phyloP scores from a whole-genome alignment of 345 rosid species.

The Rhodamnia argentea region DNA sequence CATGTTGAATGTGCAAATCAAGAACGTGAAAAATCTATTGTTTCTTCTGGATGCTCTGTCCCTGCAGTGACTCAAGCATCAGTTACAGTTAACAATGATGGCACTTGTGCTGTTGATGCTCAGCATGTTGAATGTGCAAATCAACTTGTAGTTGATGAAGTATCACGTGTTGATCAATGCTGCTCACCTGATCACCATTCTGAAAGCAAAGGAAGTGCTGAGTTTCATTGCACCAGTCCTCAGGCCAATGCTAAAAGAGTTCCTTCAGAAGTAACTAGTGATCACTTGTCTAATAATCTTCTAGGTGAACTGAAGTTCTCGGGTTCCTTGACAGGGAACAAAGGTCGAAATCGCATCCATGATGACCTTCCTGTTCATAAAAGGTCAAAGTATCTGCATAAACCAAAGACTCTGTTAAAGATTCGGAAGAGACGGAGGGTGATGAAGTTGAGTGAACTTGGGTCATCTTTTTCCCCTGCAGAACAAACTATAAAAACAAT shows the following conservation, averaged over 20 bases:
- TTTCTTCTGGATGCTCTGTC: conserved; percentile 35
- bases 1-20: conserved; percentile 7
- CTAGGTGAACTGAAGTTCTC: conserved; percentile 50
- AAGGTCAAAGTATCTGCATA: conserved; percentile 5
- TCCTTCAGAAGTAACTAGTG: conserved; percentile 2
- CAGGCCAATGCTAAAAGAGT: conserved; percentile 3
- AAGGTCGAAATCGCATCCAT: conserved; percentile 12
- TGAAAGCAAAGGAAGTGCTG: conserved; percentile 36
- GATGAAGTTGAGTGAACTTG: background rate
- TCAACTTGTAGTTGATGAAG: conserved; percentile 31
- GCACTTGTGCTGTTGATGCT: conserved; percentile 15
- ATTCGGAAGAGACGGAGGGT: conserved; percentile 24
- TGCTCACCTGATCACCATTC: conserved; percentile 37
- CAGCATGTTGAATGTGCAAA: conserved; percentile 10
- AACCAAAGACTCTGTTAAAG: conserved; percentile 1
- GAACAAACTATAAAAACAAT: background rate
- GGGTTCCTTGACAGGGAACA: conserved; percentile 32
- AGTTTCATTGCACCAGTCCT: conserved; percentile 9
- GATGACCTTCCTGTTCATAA: conserved; percentile 4
- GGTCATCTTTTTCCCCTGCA: background rate
- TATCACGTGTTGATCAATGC: conserved; percentile 35
- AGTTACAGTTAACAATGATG: conserved; percentile 14
- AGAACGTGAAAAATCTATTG: background rate
- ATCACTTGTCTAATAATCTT: conserved; percentile 23
- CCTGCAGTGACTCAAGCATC: conserved; percentile 33